Evolutionary conservation across 2,329 filamentous ascomycete genomes (phyloP).

Genomic region (Diaporthe citri): DNA sequence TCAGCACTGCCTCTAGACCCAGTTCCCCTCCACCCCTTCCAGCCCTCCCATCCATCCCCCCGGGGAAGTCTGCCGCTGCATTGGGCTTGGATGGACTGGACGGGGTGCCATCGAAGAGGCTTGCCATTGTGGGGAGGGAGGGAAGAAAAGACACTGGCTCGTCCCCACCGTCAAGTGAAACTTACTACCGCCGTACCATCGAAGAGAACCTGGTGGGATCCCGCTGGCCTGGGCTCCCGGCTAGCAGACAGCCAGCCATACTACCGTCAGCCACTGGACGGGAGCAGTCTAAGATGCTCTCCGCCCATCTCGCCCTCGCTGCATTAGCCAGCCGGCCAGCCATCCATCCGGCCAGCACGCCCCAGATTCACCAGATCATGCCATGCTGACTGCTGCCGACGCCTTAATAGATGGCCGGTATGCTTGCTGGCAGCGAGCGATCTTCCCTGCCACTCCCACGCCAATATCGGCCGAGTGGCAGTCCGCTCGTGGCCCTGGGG

Average conservation of each 20-base stretch:
- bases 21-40: constrained; percentile 17
- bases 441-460: not conserved
- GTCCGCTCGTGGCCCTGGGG: not conserved
- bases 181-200: constrained; percentile 29
- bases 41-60: not conserved
- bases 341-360: not conserved
- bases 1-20: constrained; percentile 24
- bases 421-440: not conserved
- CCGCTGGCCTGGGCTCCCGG: not conserved
- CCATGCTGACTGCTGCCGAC: constrained; percentile 2
- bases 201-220: constrained; percentile 16
- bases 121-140: not conserved
- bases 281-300: constrained; percentile 23
- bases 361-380: constrained; percentile 5
- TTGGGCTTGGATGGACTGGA: constrained; percentile 10
- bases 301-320: constrained; percentile 15
- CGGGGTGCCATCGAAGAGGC: constrained; percentile 1
- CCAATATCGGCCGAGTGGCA: constrained; percentile 26
- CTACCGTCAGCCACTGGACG: constrained; percentile 4
- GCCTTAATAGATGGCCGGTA: constrained; percentile 25
- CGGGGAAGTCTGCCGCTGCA: constrained; percentile 30
- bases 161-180: constrained; percentile 28
- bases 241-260: not conserved
- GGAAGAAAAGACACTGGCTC: not conserved
- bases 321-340: constrained; percentile 25